Evolutionary conservation across 495 filamentous ascomycete genomes (phyloP).

Genomic region (Trichoderma asperelloides): DNA sequence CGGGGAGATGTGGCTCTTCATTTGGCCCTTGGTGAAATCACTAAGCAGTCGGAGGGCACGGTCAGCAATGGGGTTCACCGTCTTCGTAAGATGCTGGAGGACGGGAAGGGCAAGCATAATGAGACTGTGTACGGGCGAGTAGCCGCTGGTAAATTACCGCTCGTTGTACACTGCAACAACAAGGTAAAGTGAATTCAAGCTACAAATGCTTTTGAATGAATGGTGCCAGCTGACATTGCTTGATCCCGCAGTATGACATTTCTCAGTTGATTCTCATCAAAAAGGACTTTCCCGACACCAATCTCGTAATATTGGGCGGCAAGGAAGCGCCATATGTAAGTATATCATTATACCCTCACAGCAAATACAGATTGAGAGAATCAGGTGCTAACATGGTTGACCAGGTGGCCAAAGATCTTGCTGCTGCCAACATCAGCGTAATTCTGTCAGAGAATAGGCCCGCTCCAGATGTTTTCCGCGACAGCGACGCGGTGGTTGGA

Average conservation of each 20-base stretch:
- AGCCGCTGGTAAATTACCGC: conserved; percentile 21
- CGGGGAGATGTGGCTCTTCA: conserved; percentile 37
- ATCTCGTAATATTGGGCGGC: conserved; percentile 29
- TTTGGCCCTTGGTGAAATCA: conserved; percentile 24
- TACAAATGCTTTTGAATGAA: background rate
- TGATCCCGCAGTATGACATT: conserved; percentile 24
- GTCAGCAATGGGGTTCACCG: conserved; percentile 21
- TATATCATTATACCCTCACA: background rate
- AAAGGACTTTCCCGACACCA: conserved; percentile 17
- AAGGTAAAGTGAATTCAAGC: conserved; percentile 15
- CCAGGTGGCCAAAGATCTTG: conserved; percentile 30
- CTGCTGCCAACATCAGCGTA: conserved; percentile 29
- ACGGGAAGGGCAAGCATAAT: conserved; percentile 20
- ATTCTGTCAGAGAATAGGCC: conserved; percentile 28
- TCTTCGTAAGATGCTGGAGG: conserved; percentile 19
- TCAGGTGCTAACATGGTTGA: background rate
- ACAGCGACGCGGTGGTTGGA: conserved; percentile 22
- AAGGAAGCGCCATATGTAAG: conserved; percentile 23
- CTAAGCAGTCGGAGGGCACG: conserved; percentile 17
- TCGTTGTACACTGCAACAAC: conserved; percentile 26
- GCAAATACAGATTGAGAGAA: background rate
- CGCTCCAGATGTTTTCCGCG: conserved; percentile 25
- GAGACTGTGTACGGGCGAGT: conserved; percentile 24
- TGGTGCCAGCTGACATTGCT: background rate
- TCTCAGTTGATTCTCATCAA: conserved; percentile 26